Percentiles rank a stretch among this genome's conserved stretches.
Evolutionary conservation across 495 filamentous ascomycete genomes (phyloP).

Genomic region (Friedmanniomyces simplex): DNA sequence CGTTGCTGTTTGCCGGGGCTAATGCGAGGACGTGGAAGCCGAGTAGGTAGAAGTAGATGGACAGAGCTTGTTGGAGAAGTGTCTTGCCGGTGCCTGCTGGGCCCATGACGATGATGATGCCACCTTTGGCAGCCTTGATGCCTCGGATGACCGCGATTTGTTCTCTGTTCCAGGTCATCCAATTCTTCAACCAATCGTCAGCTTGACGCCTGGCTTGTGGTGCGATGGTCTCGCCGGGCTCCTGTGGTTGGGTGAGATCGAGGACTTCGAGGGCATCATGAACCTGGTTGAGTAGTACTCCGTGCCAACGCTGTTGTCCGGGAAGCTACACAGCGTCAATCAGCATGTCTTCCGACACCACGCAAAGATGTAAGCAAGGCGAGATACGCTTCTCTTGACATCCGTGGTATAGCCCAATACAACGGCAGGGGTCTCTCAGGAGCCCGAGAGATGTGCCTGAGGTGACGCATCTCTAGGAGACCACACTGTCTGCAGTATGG

Average conservation of each 20-base stretch:
- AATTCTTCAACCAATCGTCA: neutral
- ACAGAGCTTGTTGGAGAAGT: slow-evolving; percentile 1
- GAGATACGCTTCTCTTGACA: no score
- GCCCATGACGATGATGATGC: neutral
- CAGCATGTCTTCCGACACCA: no score
- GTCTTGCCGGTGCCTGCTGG: slow-evolving; percentile 12
- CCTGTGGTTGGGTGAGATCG: neutral
- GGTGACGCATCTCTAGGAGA: no score
- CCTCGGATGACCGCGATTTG: slow-evolving; percentile 1
- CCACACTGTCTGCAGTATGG: no score
- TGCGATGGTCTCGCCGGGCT: neutral
- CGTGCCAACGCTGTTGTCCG: neutral
- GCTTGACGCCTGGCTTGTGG: neutral
- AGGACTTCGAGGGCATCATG: neutral
- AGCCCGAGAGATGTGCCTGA: no score
- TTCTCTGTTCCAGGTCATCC: slow-evolving; percentile 3
- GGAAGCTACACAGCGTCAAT: neutral
- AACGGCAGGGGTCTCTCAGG: no score
- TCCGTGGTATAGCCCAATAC: no score
- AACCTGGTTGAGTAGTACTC: slow-evolving; percentile 3
- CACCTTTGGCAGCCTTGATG: neutral
- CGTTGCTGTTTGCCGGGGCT: slow-evolving; percentile 8
- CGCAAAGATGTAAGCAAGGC: no score
- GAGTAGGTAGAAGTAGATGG: slow-evolving; percentile 3
- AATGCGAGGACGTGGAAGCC: slow-evolving; percentile 6